Evolutionary conservation across 2,329 filamentous ascomycete genomes (phyloP).

Genomic region (Trichophyton mentagrophytes): DNA sequence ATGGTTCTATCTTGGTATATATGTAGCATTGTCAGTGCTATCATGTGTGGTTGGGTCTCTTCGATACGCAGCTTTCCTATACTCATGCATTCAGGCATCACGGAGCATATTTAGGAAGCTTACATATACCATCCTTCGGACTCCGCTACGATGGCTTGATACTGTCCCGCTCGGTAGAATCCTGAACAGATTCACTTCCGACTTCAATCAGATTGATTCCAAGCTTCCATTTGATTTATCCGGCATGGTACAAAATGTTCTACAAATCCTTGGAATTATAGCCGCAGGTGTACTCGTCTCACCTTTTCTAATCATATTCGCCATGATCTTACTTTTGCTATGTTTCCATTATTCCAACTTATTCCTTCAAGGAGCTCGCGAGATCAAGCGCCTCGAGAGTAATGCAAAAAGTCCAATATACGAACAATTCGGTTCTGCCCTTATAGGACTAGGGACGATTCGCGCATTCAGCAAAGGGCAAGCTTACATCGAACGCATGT

Average conservation of each 20-base stretch:
- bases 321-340: conserved; percentile 44
- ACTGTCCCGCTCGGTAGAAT: conserved; percentile 66
- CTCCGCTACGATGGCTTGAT: conserved; percentile 67
- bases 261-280: conserved; percentile 54
- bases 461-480: conserved; percentile 59
- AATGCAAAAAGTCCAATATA: conserved; percentile 67
- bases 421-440: conserved; percentile 61
- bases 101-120: conserved; percentile 54
- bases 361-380: conserved; percentile 59
- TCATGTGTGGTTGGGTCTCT: conserved; percentile 48
- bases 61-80: conserved; percentile 51
- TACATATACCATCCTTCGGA: conserved; percentile 53
- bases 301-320: conserved; percentile 50
- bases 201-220: conserved; percentile 63
- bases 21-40: conserved; percentile 47
- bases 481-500: conserved; percentile 58
- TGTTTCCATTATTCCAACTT: conserved; percentile 46
- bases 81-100: conserved; percentile 57
- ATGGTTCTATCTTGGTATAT: conserved; percentile 55
- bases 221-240: conserved; percentile 51
- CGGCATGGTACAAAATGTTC: conserved; percentile 46
- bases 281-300: conserved; percentile 57
- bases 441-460: conserved; percentile 62
- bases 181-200: conserved; percentile 64
- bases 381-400: conserved; percentile 65